Evolutionary conservation across 257 asterid species (phyloP).

Genomic region (Ophiorrhiza pumila): DNA sequence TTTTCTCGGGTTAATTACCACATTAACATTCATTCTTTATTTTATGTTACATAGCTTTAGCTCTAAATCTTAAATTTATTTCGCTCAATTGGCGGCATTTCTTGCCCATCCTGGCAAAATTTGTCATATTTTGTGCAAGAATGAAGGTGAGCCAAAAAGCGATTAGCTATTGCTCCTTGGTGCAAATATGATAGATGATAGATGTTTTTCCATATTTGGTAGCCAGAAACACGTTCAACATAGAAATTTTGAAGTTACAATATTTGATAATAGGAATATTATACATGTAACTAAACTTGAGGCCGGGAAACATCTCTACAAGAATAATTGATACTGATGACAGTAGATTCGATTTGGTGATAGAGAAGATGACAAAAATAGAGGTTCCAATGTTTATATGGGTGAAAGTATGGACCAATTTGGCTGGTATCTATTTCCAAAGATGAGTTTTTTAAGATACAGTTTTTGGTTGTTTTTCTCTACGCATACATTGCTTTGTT

Average conservation of each 20-base stretch:
- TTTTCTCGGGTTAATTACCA: background rate
- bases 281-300: background rate
- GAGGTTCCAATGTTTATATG: too few relatives aligned
- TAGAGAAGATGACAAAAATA: background rate
- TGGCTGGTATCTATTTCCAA: too few relatives aligned
- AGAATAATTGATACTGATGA: background rate
- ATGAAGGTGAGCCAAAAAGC: background rate
- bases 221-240: background rate
- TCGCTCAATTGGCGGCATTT: background rate
- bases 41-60: background rate
- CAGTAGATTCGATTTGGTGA: background rate
- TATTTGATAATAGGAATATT: background rate
- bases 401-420: background rate
- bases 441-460: too few relatives aligned
- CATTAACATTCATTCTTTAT: background rate
- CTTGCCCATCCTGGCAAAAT: background rate
- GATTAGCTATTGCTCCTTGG: background rate
- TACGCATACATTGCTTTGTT: background rate
- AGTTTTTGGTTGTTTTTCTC: background rate
- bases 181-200: background rate
- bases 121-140: background rate
- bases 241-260: background rate
- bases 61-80: background rate
- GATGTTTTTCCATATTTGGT: background rate
- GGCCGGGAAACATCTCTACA: background rate